A percentile compares a stretch with the other conserved stretches of the same genome.
These are phyloP conservation scores for Daldinia concentrica DNA, from an alignment of 495 filamentous ascomycete genomes.

Conservation along the genomic window DNA sequence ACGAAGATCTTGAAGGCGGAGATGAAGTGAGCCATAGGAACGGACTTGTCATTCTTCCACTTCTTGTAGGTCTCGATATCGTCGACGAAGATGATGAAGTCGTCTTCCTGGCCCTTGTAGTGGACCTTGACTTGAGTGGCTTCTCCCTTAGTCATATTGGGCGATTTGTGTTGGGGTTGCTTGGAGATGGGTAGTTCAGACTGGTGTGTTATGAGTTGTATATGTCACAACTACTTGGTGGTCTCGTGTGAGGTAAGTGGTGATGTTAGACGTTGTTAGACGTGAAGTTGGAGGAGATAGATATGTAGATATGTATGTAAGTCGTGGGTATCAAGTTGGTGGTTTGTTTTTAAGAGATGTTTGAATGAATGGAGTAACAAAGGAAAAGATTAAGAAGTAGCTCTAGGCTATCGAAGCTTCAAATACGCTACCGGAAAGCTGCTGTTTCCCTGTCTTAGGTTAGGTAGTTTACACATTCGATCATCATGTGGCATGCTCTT, in stretches of 20 bases:
- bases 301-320: background rate
- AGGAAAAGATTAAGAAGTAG: slow-evolving; percentile 13
- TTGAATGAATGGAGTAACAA: slow-evolving; percentile 12
- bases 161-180: slow-evolving; percentile 19
- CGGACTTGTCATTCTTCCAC: slow-evolving; percentile 82
- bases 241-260: too few relatives aligned
- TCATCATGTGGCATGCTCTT: slow-evolving; percentile 43
- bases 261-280: too few relatives aligned
- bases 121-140: slow-evolving; percentile 78
- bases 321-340: slow-evolving; percentile 2
- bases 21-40: slow-evolving; percentile 85
- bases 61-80: slow-evolving; percentile 73
- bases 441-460: slow-evolving; percentile 36
- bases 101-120: slow-evolving; percentile 87
- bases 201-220: background rate
- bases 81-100: slow-evolving; percentile 92
- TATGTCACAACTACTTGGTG: background rate
- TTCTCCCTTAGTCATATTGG: slow-evolving; percentile 83
- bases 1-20: slow-evolving; percentile 89
- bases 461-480: slow-evolving; percentile 45
- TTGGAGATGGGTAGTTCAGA: background rate
- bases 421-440: slow-evolving; percentile 41
- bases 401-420: slow-evolving; percentile 38
- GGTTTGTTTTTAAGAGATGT: slow-evolving; percentile 6
- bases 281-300: background rate